Conservation (phyloP, 129 eudicot species). For the Flaveria sonorensis region DNA sequence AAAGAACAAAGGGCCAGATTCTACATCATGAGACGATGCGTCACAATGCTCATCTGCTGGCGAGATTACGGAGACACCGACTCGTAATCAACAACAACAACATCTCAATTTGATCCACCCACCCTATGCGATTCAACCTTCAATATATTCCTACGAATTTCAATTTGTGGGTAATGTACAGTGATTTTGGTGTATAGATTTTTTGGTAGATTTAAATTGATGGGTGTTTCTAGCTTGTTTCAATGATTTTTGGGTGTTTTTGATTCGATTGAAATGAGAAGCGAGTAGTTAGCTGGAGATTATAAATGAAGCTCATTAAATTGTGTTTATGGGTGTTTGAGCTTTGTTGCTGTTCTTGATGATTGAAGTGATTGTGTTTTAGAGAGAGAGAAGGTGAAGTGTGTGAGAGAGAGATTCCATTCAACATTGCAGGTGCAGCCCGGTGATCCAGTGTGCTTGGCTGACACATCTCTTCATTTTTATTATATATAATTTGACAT, state of each 20-base stretch:
- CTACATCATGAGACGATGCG: conserved; percentile 78
- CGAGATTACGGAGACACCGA: conserved; percentile 55
- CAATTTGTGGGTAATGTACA: too few relatives aligned
- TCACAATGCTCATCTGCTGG: conserved; percentile 82
- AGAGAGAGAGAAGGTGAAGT: conserved; percentile 26
- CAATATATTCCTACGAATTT: conserved; percentile 20
- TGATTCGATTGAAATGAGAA: conserved; percentile 29
- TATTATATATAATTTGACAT: too few relatives aligned
- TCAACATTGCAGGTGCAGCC: conserved; percentile 53
- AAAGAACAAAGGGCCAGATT: conserved; percentile 84
- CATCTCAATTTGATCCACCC: too few relatives aligned
- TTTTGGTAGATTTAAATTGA: conserved; percentile 26
- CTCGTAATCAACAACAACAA: conserved; percentile 35
- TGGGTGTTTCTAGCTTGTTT: conserved; percentile 27
- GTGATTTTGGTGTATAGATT: conserved; percentile 31
- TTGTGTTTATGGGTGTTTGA: conserved; percentile 34
- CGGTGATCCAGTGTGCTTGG: conserved; percentile 62
- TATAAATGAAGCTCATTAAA: conserved; percentile 15
- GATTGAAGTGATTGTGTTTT: conserved; percentile 35
- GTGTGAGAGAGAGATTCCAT: conserved; percentile 44
- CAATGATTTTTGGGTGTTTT: conserved; percentile 21
- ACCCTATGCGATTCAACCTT: conserved; percentile 4
- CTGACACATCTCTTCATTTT: conserved; percentile 49
- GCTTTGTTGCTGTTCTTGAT: conserved; percentile 32
- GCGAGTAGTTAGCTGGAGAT: not conserved